Percentiles rank a stretch among this genome's conserved stretches.
These are phyloP conservation scores for Alternaria atra DNA, from an alignment of 2,329 filamentous ascomycete genomes.

Conservation along the genomic window DNA sequence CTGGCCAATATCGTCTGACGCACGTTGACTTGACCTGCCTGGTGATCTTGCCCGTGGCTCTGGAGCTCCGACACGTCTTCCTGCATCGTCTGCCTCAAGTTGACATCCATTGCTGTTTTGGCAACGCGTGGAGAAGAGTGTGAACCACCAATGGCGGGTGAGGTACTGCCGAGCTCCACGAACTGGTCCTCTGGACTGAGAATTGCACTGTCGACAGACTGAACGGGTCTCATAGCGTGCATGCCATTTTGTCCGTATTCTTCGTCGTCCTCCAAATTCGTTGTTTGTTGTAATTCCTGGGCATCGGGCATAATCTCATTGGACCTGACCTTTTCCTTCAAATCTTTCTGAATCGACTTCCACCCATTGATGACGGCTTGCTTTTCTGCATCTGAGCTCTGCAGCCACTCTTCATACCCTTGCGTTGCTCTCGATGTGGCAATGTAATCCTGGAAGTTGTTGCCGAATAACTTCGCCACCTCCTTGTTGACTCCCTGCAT, in stretches of 20 bases:
- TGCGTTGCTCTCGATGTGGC: conserved; percentile 24
- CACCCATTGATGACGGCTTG: conserved; percentile 25
- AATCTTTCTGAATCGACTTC: conserved; percentile 19
- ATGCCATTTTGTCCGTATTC: background rate
- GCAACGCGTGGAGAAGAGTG: no score
- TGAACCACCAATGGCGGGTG: no score
- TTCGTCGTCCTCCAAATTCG: no score
- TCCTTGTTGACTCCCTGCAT: conserved; percentile 30
- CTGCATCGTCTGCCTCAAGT: background rate
- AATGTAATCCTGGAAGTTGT: conserved; percentile 21
- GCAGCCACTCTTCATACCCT: conserved; percentile 30
- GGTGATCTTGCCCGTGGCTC: background rate
- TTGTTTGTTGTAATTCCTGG: no score
- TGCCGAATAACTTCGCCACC: conserved; percentile 24
- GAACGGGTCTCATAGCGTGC: no score
- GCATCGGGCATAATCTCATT: conserved; percentile 25
- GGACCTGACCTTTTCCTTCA: conserved; percentile 14
- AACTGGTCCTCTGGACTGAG: no score
- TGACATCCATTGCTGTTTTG: background rate
- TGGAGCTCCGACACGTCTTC: background rate
- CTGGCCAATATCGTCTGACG: conserved; percentile 25
- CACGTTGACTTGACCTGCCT: conserved; percentile 7
- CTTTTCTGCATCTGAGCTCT: conserved; percentile 24
- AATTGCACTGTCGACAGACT: no score
- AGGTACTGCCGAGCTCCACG: no score